Evolutionary conservation across 2,329 filamentous ascomycete genomes (phyloP), one percentile per base, ranked within the genome.

Genomic region (Trichoderma sp.): DNA sequence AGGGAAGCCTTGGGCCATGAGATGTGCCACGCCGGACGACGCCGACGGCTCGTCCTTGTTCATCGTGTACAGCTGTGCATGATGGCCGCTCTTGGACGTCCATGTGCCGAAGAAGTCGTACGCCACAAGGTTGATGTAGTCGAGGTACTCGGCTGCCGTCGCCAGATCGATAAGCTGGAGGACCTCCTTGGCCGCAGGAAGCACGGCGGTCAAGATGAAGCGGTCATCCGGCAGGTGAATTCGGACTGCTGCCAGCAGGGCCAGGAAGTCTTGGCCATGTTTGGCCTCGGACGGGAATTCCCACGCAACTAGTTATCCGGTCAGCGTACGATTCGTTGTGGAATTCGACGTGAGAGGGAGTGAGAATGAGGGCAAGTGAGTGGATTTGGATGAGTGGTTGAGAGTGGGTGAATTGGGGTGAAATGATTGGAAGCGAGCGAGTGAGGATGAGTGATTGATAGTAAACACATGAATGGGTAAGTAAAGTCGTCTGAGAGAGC

Each of bases 31-130:
- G 0, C 85, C 85, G 0, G 86, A 83, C 14, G 89, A 84, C n/a
- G 85, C 88, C 1, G 89, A 92, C 1, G 85, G 80, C 68, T 89
- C 83, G 68, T 83, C 85, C 68, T 85, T 83, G 62, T 76, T 79
- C 65, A 86, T 83, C 1, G 86, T 80, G 72, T 88, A 91, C 1
- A 95, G 84, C 73, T 93, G 90, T 5, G 90, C 86, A 63, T 94
- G 91, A 74, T 94, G 90, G 7, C 90, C 91, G 52, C 85, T 86
- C 65, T 83, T 83, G 34, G 80, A 74, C 1, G 84, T 85, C 90
- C 90, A 93, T 3, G 85, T 81, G 1, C 91, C 90, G 28, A 85
- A 87, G 72, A 93, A 91, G 75, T 95, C 91, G 76, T 93, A 95
- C 1, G 90, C 85, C 85, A 90, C 92, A 43, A 95, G 78, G 74